These are phyloP conservation scores for Apiotrichum laibachii DNA, from an alignment of 1,284 basidiomycete genomes.

Conservation along the genomic window DNA sequence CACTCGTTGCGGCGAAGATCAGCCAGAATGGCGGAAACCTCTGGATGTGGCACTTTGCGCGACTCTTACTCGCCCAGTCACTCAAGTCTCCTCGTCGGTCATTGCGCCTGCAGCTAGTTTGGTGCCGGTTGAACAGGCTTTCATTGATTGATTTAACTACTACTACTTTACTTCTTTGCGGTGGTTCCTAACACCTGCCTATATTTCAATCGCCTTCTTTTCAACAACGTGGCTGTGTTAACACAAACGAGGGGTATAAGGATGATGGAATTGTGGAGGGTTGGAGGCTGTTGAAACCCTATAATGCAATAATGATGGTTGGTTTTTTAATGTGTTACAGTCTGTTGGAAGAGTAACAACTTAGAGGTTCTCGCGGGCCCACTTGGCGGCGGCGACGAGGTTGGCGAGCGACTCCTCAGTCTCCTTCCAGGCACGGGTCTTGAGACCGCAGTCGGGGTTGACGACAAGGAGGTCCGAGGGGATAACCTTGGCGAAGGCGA, in stretches of 20 bases:
- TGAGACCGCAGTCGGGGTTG: conserved; percentile 80
- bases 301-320: conserved; percentile 13
- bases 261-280: conserved; percentile 24
- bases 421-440: conserved; percentile 96
- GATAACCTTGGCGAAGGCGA: conserved; percentile 76
- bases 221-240: conserved; percentile 22
- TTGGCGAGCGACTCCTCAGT: conserved; percentile 83
- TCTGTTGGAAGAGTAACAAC: conserved; percentile 17
- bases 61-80: no score
- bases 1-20: no score
- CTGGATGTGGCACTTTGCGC: no score
- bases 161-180: conserved; percentile 15
- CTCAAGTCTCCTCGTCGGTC: no score
- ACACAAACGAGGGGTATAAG: conserved; percentile 23
- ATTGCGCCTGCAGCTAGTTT: no score
- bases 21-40: no score
- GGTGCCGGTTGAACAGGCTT: conserved; percentile 53
- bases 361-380: conserved; percentile 81
- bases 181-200: conserved; percentile 7
- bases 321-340: conserved; percentile 5
- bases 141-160: conserved; percentile 32
- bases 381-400: conserved; percentile 82
- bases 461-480: conserved; percentile 75
- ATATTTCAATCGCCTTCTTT: conserved; percentile 11
- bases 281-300: conserved; percentile 23